Evolutionary conservation across 2,329 filamentous ascomycete genomes (phyloP).

Genomic region (Sarocladium brachiariae): DNA sequence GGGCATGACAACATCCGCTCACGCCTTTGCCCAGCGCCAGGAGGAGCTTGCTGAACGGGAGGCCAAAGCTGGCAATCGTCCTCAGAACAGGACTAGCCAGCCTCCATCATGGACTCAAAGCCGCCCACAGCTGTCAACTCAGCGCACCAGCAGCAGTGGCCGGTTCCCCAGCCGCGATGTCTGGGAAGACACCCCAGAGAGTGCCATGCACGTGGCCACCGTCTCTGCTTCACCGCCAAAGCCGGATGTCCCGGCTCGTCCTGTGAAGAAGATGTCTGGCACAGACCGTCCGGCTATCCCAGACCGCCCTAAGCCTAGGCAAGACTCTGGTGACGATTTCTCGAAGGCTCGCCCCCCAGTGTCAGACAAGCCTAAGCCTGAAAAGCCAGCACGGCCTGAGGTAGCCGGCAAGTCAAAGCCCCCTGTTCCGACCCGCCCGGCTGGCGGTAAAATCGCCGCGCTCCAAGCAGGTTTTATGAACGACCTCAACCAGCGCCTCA

Average conservation of each 20-base stretch:
- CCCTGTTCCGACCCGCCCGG: conserved; percentile 65
- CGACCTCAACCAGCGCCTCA: conserved; percentile 83
- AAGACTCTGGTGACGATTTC: conserved; percentile 29
- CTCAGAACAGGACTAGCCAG: conserved; percentile 16
- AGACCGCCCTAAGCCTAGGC: conserved; percentile 47
- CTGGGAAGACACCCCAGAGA: conserved; percentile 91
- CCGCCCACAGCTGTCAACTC: conserved; percentile 48
- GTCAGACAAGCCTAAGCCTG: conserved; percentile 51
- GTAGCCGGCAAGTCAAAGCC: conserved; percentile 67
- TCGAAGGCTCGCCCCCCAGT: conserved; percentile 33
- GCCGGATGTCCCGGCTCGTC: conserved; percentile 24
- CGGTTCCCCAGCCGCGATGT: conserved; percentile 89
- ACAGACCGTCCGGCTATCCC: conserved; percentile 40
- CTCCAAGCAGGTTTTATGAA: conserved; percentile 89
- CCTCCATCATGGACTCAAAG: conserved; percentile 38
- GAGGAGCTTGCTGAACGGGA: conserved; percentile 14
- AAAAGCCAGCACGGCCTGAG: conserved; percentile 53
- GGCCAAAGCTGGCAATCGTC: background rate
- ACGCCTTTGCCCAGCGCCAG: conserved; percentile 36
- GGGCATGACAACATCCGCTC: background rate
- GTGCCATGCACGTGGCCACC: conserved; percentile 70
- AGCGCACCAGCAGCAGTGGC: background rate
- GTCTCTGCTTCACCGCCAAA: conserved; percentile 38
- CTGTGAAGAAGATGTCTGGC: conserved; percentile 29
- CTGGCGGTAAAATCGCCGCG: conserved; percentile 80